Evolutionary conservation across 768 basidiomycete species (phyloP), one percentile per base, ranked within the genome.

Genomic region (Suillus americanus): DNA sequence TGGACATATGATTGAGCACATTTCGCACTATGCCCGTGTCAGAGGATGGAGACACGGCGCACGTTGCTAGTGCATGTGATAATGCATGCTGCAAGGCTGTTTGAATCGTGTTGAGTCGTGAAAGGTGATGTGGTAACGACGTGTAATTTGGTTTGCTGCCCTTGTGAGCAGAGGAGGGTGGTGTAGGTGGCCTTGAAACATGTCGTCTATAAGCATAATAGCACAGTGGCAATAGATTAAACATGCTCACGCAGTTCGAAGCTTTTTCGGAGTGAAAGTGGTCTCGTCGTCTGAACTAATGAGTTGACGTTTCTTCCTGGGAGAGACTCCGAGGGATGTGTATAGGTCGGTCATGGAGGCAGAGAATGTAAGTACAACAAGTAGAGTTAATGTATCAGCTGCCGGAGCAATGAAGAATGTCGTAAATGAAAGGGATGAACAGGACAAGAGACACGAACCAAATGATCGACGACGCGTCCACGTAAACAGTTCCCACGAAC

Each of bases 31-130:
- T 79, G 48, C 91, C 91, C 2, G 88, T 90, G 70, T 92, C 91
- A 7, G 89, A 82, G 14, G 85, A 83, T 5, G 91, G 92, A 14
- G 92, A 87, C 38, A 90, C 85, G 37, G 91, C 91, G 67, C 87
- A 91, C 14, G 92, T 91, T 6, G 92, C 92, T 35, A 95, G 84
- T 10, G 91, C 91, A 78, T 92, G 91, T 3, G 93, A 92, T 62
- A 94, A 82, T 59, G 93, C 92, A 71, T 90, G 89, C 68, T 94
- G 91, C 55, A 94, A 79, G 14, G 87, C 85, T 28, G 84, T 87
- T 69, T 94, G 88, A 55, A 90, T 81, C 62, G 77, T 81, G 67
- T 81, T 79, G 43, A 94, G 83, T 43, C 90, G 87, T 48, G 83
- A 73, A 37, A 94, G 80, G 67, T 88, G 82, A 13, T 76, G 50